Conservation (phyloP, 352 stramenopile species). For the Globisporangium heterothallicum region DNA sequence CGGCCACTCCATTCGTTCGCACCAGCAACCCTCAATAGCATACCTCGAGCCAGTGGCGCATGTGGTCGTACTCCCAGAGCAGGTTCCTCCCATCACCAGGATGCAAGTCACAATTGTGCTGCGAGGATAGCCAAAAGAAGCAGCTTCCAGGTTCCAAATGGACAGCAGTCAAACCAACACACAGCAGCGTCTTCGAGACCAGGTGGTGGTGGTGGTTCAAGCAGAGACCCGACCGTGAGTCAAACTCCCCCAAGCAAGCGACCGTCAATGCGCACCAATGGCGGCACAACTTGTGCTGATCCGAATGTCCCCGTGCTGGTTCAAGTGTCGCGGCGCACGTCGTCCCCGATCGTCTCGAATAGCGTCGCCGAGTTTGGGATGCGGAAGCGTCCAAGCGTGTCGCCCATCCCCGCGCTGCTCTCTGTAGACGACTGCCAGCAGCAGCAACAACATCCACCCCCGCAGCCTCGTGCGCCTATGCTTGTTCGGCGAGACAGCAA, state of each 20-base stretch:
- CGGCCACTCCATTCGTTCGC: too few relatives aligned
- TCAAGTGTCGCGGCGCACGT: constrained; percentile 55
- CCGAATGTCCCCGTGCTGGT: constrained; percentile 30
- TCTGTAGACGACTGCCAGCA: background rate
- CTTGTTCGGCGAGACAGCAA: constrained; percentile 45
- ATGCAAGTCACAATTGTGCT: too few relatives aligned
- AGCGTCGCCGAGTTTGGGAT: constrained; percentile 24
- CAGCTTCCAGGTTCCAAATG: background rate
- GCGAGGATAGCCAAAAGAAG: too few relatives aligned
- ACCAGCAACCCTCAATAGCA: too few relatives aligned
- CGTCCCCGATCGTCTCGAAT: constrained; percentile 36
- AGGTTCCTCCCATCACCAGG: too few relatives aligned
- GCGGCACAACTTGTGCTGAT: constrained; percentile 1
- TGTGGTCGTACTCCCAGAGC: too few relatives aligned
- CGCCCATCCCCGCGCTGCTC: constrained; percentile 27
- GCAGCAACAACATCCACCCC: background rate
- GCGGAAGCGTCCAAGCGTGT: constrained; percentile 44
- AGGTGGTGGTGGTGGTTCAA: too few relatives aligned
- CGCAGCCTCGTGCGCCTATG: constrained; percentile 19
- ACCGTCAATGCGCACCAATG: constrained; percentile 6
- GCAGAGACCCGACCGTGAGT: constrained; percentile 4
- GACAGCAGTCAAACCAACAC: background rate
- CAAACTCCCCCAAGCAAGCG: constrained; percentile 11
- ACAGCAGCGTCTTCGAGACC: too few relatives aligned
- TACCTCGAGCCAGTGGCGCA: too few relatives aligned